Conservation (phyloP, 768 basidiomycete species). For the Podaxis pistillaris region DNA sequence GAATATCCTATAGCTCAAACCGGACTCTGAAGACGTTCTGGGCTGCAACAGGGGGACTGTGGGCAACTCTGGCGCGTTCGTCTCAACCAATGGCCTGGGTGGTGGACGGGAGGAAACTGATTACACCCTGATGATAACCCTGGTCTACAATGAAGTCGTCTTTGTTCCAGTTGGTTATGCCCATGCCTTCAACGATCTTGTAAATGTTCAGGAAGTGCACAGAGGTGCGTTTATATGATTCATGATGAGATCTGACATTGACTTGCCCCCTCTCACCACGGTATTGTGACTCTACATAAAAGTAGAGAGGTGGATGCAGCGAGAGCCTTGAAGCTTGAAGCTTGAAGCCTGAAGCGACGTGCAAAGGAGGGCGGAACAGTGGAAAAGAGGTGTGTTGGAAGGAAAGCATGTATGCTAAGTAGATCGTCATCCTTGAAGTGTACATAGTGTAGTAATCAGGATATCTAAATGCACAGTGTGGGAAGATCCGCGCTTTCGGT, state of each 20-base stretch:
- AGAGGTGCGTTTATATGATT: conserved; percentile 44
- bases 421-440: no score
- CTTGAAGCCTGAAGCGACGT: no score
- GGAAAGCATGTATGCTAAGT: no score
- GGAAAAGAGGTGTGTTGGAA: no score
- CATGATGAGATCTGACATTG: neutral
- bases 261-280: conserved; percentile 20
- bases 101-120: conserved; percentile 74
- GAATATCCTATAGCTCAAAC: neutral
- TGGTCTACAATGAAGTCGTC: conserved; percentile 69
- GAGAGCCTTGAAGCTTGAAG: no score
- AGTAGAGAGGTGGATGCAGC: no score
- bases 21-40: conserved; percentile 53
- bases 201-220: conserved; percentile 44
- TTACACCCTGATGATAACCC: conserved; percentile 47
- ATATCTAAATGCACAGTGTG: no score
- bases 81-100: conserved; percentile 67
- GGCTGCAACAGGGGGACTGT: conserved; percentile 69
- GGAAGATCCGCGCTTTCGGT: no score
- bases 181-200: conserved; percentile 37
- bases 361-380: no score
- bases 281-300: no score
- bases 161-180: conserved; percentile 72
- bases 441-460: no score
- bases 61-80: conserved; percentile 61